Evolutionary conservation across 2,329 filamentous ascomycete species (phyloP).

Genomic region (Sporothrix luriei): DNA sequence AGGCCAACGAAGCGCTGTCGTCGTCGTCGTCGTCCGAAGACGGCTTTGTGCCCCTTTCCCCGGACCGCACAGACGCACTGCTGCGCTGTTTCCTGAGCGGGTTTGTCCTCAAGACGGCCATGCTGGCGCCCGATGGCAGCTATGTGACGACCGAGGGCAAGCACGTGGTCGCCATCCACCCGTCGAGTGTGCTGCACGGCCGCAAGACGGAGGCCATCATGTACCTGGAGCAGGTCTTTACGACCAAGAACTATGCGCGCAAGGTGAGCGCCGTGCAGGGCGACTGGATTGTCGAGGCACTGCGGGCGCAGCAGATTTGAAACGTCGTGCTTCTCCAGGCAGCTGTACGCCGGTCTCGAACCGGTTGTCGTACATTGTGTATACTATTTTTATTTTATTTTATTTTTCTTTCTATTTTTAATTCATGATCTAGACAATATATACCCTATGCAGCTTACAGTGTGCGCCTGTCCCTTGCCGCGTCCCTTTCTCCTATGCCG

Average conservation of each 20-base stretch:
- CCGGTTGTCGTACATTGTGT: not conserved
- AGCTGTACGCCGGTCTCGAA: no score
- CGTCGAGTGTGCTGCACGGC: slow-evolving; percentile 63
- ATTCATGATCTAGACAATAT: slow-evolving; percentile 6
- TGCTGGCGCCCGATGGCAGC: slow-evolving; percentile 61
- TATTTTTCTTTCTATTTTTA: not conserved
- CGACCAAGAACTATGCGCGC: slow-evolving; percentile 67
- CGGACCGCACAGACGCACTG: slow-evolving; percentile 57
- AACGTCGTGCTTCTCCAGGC: not conserved
- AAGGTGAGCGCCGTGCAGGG: slow-evolving; percentile 65
- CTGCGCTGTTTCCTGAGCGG: slow-evolving; percentile 65
- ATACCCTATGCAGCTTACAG: slow-evolving; percentile 25
- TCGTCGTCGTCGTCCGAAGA: slow-evolving; percentile 46
- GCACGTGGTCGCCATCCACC: slow-evolving; percentile 64
- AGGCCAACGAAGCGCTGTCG: not conserved
- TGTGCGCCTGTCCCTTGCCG: not conserved
- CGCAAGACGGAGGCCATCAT: slow-evolving; percentile 67
- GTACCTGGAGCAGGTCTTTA: slow-evolving; percentile 69
- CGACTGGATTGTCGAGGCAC: slow-evolving; percentile 59
- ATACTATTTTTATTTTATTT: slow-evolving; percentile 2
- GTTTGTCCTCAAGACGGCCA: slow-evolving; percentile 63
- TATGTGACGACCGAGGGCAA: slow-evolving; percentile 64
- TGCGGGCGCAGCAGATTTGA: slow-evolving; percentile 42
- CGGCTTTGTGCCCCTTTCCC: slow-evolving; percentile 58
- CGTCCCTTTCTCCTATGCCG: not conserved